Base-by-base conservation (phyloP, 306 rosid genomes). In the Prunus armeniaca region DNA sequence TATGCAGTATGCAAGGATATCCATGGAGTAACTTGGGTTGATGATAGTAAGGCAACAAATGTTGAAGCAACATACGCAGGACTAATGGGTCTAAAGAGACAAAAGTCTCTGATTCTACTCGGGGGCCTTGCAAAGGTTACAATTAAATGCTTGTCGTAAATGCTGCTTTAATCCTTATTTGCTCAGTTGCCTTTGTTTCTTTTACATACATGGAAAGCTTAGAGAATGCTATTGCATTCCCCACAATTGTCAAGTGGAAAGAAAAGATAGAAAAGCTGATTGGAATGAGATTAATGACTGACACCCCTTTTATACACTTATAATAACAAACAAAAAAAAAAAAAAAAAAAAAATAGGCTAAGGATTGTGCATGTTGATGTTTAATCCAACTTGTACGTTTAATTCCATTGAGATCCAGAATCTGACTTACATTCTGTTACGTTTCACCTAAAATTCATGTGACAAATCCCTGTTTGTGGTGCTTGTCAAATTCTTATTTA, bases 61-160 rank as follows among this genome's bases (percentile, higher is more conserved):
- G 76, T 76, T 6, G 74, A 81, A 50, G 84, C 84, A 22, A 76
- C 81, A 3, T 76, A 70, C 60, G n/a, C 78, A 19, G 81, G 81
- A 71, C 81, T 81, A 71, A 71, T 71, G 70, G 84, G 78, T 81
- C 72, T 81, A 10, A 70, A 71, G 74, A 46, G 64, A 58, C 74
- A 71, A 19, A 76, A 64, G 60, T 81, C 84, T 25, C 66, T 81
- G 55, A 72, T 76, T 64, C 75, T 81, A 76, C 84, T 81, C 34
- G 84, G 81, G 41, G 84, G 81, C 69, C 65, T 77, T 71, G 81
- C 78, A 47, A 81, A 81, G 84, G 84, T 81, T 58, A 46, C 45
- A 57, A 24, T 19, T 38, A n/a, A 71, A 30, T 32, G 28, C 67
- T 63, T 9, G 57, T 47, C 14, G 58, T 34, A 68, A 68, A 68